phyloP scores from a whole-genome alignment of 768 basidiomycete genomes.

The Russula abietina region DNA sequence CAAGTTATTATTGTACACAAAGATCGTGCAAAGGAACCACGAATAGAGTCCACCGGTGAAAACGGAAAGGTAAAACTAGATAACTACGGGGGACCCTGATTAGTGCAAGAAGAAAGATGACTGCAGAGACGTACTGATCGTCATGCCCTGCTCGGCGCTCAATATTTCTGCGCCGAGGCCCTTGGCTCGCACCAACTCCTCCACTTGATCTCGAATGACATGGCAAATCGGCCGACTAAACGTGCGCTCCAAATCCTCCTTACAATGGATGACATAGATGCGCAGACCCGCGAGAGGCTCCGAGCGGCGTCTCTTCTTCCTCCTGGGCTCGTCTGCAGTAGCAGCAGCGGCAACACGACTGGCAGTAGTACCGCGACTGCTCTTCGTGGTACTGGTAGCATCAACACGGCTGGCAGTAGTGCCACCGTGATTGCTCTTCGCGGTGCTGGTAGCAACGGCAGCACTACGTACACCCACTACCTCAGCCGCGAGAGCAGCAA shows the following conservation, averaged over 20 bases:
- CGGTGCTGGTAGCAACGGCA: slow-evolving; percentile 1
- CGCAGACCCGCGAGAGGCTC: slow-evolving; percentile 53
- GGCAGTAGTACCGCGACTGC: too few relatives aligned
- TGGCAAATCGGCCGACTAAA: slow-evolving; percentile 50
- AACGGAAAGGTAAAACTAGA: slow-evolving; percentile 2
- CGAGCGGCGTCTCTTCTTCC: slow-evolving; percentile 40
- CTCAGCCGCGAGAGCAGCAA: slow-evolving; percentile 61
- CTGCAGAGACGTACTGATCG: slow-evolving; percentile 47
- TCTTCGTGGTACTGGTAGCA: background rate
- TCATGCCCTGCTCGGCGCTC: slow-evolving; percentile 74
- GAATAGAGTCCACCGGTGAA: background rate
- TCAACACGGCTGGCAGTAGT: slow-evolving; percentile 27
- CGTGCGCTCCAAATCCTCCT: slow-evolving; percentile 54
- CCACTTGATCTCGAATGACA: slow-evolving; percentile 70
- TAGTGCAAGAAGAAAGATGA: background rate
- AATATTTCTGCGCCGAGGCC: slow-evolving; percentile 68
- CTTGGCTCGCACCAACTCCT: slow-evolving; percentile 50
- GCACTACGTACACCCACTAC: slow-evolving; percentile 44
- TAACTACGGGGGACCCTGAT: slow-evolving; percentile 1
- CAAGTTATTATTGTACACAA: slow-evolving; percentile 35
- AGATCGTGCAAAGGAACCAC: background rate
- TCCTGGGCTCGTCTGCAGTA: slow-evolving; percentile 21
- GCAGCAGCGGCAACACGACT: slow-evolving; percentile 27
- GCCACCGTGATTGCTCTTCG: background rate
- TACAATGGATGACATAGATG: slow-evolving; percentile 85